Base-by-base conservation (phyloP, 352 stramenopile species). In the Globisporangium echinulatum region DNA sequence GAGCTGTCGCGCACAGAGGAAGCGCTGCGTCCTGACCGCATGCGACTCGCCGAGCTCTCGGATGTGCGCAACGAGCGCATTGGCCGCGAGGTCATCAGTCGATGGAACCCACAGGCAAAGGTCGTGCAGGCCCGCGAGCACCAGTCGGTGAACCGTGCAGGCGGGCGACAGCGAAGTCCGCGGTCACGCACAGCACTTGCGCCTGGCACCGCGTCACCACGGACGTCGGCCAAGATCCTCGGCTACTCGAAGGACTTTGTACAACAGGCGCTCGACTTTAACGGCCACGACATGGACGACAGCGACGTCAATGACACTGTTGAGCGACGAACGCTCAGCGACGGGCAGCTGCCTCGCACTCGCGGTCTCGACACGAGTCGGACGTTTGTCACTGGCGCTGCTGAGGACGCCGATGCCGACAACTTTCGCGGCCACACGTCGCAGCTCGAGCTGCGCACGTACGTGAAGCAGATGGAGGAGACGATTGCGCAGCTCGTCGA, bases 391-490 rank as follows among this genome's bases (percentile, higher is more conserved):
- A 68, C 49, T 55, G 58, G 7, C 46, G 17, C 19, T 13, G n/a
- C 14, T 14, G 10, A 2, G 5, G 46, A 50, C 46, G 7, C 62
- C 37, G 63, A 67, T 11, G 67, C 72, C 40, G 63, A 69, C 40
- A 65, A 43, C 44, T 65, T 61, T 36, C 61, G 60, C 2, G 67
- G 65, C 11, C 49, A 42, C 2, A 67, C 68, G 43, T 82, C 75
- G 13, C 69, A 74, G 5, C 65, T 82, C 50, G 71, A 86, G 50
- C 64, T 92, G 56, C 74, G 69, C 50, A 87, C 68, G 48, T 92
- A 90, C 61, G 77, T 90, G 53, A 79, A 83, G 57, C 82, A 92
- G 56, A 89, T 92, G 79, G 79, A 92, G 61, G 77, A 81, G 51
- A 92, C 82, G 5, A 88, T 92, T 40, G 78, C 78, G 14, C 77